phyloP scores from a whole-genome alignment of 192 early-diverging fungal species.

The Coemansia sp. region DNA sequence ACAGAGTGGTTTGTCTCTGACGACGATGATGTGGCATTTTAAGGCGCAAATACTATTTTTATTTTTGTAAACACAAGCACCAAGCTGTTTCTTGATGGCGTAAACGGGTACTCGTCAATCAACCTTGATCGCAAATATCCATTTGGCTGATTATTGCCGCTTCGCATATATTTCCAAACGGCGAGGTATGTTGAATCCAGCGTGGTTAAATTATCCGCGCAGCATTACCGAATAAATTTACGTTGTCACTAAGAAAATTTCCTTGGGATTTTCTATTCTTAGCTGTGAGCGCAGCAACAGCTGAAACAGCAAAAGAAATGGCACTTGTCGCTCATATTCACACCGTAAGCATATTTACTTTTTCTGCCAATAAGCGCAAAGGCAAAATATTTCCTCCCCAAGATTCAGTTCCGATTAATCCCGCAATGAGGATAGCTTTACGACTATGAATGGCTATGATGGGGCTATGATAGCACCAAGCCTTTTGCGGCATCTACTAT shows the following conservation, averaged over 20 bases:
- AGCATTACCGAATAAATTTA: neutral
- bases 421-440: neutral
- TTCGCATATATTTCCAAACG: neutral
- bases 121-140: neutral
- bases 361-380: neutral
- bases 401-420: slow-evolving; percentile 3
- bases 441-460: neutral
- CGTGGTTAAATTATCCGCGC: no score
- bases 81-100: neutral
- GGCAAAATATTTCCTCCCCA: neutral
- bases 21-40: slow-evolving; percentile 3
- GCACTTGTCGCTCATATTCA: neutral
- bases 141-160: neutral
- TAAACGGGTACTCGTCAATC: neutral
- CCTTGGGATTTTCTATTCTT: neutral
- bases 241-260: neutral
- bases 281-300: neutral
- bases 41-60: no score
- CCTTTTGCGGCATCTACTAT: no score
- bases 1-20: no score
- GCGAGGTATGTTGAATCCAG: no score
- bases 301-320: neutral
- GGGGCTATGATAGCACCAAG: neutral
- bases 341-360: neutral
- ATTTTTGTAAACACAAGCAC: neutral